phyloP scores from a whole-genome alignment of 768 basidiomycete genomes.

The Panellus pusillus region DNA sequence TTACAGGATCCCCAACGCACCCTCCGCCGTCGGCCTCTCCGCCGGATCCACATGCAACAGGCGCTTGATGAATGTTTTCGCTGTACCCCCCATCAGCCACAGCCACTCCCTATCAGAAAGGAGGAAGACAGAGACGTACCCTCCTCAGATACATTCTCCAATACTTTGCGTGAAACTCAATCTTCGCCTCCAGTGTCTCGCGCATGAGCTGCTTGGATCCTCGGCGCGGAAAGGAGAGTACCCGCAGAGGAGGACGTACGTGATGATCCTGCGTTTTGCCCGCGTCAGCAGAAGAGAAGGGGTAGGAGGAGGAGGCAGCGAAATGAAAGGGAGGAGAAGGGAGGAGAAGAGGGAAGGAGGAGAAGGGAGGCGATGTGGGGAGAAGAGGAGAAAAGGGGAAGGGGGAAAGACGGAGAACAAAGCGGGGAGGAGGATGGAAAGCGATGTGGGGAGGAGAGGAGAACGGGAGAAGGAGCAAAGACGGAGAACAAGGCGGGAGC shows the following conservation, averaged over 20 bases:
- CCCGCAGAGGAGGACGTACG: constrained; percentile 92
- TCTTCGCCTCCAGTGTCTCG: constrained; percentile 82
- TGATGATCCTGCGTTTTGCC: constrained; percentile 78
- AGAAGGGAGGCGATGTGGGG: too few species aligned
- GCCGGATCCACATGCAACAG: constrained; percentile 72
- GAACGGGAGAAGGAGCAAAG: too few species aligned
- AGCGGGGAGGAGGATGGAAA: too few species aligned
- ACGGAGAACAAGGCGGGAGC: too few species aligned
- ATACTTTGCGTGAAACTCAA: constrained; percentile 92
- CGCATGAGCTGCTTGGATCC: constrained; percentile 68
- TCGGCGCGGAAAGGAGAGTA: constrained; percentile 94
- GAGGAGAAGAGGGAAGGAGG: too few species aligned
- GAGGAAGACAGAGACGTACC: constrained; percentile 42
- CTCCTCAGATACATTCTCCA: constrained; percentile 86
- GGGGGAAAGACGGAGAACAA: too few species aligned
- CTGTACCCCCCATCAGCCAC: constrained; percentile 37
- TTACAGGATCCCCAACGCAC: constrained; percentile 71
- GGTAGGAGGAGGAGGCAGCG: constrained; percentile 3
- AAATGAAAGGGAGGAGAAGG: too few species aligned
- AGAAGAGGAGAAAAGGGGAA: too few species aligned
- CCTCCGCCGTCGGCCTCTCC: constrained; percentile 67
- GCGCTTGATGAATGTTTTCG: constrained; percentile 78
- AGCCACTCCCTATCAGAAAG: neutral
- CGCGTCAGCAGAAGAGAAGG: too few species aligned
- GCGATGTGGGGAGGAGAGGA: too few species aligned